Evolutionary conservation across 2,329 filamentous ascomycete genomes (phyloP), one percentile per base, ranked within the genome.

Genomic region (Remersonia thermophila): DNA sequence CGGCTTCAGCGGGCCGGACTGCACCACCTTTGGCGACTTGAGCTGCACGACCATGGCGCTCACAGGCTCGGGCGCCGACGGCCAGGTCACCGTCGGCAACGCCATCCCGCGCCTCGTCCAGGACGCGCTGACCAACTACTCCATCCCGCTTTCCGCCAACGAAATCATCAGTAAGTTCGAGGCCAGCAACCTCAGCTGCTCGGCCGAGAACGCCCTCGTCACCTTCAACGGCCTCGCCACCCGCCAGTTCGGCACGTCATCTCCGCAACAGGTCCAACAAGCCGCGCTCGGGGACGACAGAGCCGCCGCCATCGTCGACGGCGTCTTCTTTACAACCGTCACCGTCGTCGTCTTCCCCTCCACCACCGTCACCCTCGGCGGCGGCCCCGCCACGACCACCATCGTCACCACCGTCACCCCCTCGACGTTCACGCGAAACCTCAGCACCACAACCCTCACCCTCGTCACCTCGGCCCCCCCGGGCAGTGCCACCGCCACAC

Each of bases 201-300:
- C 75, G 7, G 75, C 79, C 0, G 81, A 95, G 55, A 96, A 96
- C 50, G 80, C 85, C 0, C 67, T 98, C 3, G 80, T 96, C 12
- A 85, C 83, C 0, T 93, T 95, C 55, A 73, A 83, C 47, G 80
- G 78, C 4, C 57, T 57, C 37, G 57, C 62, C 2, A 53, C 57
- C 3, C 57, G 63, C 20, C 45, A 52, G 11, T n/a, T n/a, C n/a
- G 55, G 56, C 13, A 37, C 30, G 11, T 37, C 35, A 6, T 32
- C 23, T 13, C 23, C 37, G 5, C 12, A 13, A 29, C 36, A 35
- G 5, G 32, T 29, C 13, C 20, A 23, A n/a, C n/a, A n/a, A 9
- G 20, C 20, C 5, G 20, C 20, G 5, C 9, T 23, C 20, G 20
- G 20, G 20, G 40, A 31, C 30, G 35, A 33, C 12, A 35, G 38